Evolutionary conservation across 192 early-diverging fungal species (phyloP).

Genomic region (Helicostylum pulchrum): DNA sequence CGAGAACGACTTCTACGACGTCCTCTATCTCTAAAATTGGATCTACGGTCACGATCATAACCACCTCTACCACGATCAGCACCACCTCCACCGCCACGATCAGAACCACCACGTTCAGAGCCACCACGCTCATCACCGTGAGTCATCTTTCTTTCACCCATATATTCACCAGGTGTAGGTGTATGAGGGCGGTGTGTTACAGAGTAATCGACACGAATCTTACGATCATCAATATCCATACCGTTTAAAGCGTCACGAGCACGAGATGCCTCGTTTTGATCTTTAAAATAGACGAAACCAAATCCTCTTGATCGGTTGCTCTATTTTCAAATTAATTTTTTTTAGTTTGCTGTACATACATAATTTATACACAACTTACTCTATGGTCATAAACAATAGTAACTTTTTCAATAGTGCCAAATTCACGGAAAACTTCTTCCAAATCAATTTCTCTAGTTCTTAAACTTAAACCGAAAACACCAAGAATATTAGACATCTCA

Average conservation of each 20-base stretch:
- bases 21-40: slow-evolving; percentile 6
- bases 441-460: slow-evolving; percentile 58
- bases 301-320: slow-evolving; percentile 62
- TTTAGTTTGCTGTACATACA: background rate
- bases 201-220: slow-evolving; percentile 59
- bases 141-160: slow-evolving; percentile 52
- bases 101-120: slow-evolving; percentile 21
- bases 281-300: slow-evolving; percentile 62
- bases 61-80: slow-evolving; percentile 16
- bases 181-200: slow-evolving; percentile 58
- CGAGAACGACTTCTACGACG: slow-evolving; percentile 38
- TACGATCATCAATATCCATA: slow-evolving; percentile 58
- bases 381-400: slow-evolving; percentile 60
- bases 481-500: slow-evolving; percentile 54
- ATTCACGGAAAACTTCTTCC: slow-evolving; percentile 58
- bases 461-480: slow-evolving; percentile 69
- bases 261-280: slow-evolving; percentile 44
- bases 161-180: slow-evolving; percentile 73
- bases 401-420: slow-evolving; percentile 57
- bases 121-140: slow-evolving; percentile 13
- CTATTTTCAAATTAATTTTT: slow-evolving; percentile 30
- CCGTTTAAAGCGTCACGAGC: slow-evolving; percentile 62
- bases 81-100: slow-evolving; percentile 41
- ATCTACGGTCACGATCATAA: slow-evolving; percentile 43
- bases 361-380: slow-evolving; percentile 22